phyloP scores from a whole-genome alignment of 2,329 filamentous ascomycete genomes.

The Onygenales sp. region DNA sequence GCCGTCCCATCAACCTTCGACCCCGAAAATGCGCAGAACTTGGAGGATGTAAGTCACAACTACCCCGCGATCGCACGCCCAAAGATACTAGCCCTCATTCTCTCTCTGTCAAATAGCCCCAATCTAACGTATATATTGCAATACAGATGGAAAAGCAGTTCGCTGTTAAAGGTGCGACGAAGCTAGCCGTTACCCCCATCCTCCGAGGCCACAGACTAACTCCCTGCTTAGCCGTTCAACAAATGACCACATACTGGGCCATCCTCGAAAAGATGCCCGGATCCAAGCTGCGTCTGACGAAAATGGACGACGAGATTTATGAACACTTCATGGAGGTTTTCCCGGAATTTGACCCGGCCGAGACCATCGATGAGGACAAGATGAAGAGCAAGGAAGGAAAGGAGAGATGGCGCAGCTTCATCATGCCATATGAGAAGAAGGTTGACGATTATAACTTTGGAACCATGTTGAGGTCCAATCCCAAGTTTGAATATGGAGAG shows the following conservation, averaged over 20 bases:
- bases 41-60: conserved; percentile 51
- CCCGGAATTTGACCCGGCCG: conserved; percentile 80
- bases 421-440: conserved; percentile 87
- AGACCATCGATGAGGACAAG: conserved; percentile 74
- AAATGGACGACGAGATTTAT: conserved; percentile 90
- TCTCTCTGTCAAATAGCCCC: neutral
- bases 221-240: conserved; percentile 60
- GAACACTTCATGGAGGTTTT: conserved; percentile 81
- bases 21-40: conserved; percentile 57
- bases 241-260: conserved; percentile 94
- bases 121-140: neutral
- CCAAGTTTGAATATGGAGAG: conserved; percentile 76
- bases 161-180: conserved; percentile 72
- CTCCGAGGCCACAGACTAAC: conserved; percentile 5
- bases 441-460: conserved; percentile 98
- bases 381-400: conserved; percentile 98
- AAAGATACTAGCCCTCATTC: neutral
- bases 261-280: conserved; percentile 87
- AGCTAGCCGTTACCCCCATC: neutral
- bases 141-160: conserved; percentile 95
- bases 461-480: conserved; percentile 73
- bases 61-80: neutral
- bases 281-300: conserved; percentile 81
- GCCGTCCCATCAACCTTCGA: conserved; percentile 25
- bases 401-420: conserved; percentile 88